Evolutionary conservation across 805 yeast species (phyloP).

Genomic region (Candida insectalens): DNA sequence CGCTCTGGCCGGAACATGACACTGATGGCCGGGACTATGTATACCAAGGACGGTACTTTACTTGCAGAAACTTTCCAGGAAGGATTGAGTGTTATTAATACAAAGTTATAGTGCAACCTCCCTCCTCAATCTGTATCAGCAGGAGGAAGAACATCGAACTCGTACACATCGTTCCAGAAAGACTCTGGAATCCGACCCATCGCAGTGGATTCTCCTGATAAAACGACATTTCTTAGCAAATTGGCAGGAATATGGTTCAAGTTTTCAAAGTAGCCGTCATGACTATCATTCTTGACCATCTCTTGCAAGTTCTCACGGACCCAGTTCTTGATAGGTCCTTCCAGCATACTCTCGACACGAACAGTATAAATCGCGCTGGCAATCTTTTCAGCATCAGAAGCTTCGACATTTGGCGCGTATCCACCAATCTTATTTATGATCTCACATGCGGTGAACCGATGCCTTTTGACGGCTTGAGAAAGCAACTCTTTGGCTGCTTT

Average conservation of each 20-base stretch:
- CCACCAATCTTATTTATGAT: slow-evolving; percentile 33
- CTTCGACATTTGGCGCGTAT: neutral
- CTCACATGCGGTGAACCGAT: slow-evolving; percentile 48
- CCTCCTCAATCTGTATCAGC: no score
- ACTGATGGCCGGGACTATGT: slow-evolving; percentile 50
- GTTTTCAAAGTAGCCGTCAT: slow-evolving; percentile 9
- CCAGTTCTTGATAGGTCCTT: slow-evolving; percentile 34
- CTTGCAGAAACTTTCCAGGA: slow-evolving; percentile 60
- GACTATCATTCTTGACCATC: neutral
- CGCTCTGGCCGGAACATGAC: slow-evolving; percentile 44
- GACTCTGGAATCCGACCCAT: slow-evolving; percentile 60
- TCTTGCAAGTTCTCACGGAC: slow-evolving; percentile 10
- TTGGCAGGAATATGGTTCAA: slow-evolving; percentile 42
- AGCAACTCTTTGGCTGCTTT: slow-evolving; percentile 38
- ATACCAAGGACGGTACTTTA: slow-evolving; percentile 35
- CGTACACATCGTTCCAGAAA: slow-evolving; percentile 59
- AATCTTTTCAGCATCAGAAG: slow-evolving; percentile 26
- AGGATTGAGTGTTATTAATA: slow-evolving; percentile 35
- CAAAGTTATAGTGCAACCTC: slow-evolving; percentile 4
- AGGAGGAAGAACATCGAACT: slow-evolving; percentile 71
- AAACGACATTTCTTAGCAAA: slow-evolving; percentile 54
- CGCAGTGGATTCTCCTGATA: slow-evolving; percentile 61
- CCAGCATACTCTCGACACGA: slow-evolving; percentile 47
- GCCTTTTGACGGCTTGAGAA: slow-evolving; percentile 37
- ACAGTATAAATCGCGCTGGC: slow-evolving; percentile 50